Evolutionary conservation across 176 grass and related monocot genomes (phyloP), one percentile per base, ranked within the genome.

Genomic region (Otatea glauca): DNA sequence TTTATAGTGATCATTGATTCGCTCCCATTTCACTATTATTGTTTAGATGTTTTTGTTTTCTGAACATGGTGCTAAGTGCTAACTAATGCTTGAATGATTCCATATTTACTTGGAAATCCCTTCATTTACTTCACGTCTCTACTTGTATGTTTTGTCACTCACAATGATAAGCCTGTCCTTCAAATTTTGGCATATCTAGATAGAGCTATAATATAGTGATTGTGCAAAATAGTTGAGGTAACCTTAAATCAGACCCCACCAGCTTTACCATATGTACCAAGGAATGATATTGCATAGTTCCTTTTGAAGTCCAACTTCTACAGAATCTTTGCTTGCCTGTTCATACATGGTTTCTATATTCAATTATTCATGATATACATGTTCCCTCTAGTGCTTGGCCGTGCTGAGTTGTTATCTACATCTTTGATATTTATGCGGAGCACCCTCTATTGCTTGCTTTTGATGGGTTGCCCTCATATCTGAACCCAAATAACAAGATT

Each of bases 381-480:
- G n/a, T n/a, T n/a, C n/a, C n/a, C n/a, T n/a, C n/a, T n/a, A n/a
- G n/a, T n/a, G n/a, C n/a, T 68, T 71, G 47, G 9, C 39, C 8
- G 13, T 5, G 18, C 45, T 41, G 47, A 49, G 50, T 56, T 32
- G 9, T 20, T 70, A 5, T 49, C 77, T 62, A 8, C 8, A 44
- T 81, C 20, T 74, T 68, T 34, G 16, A 78, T 47, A 58, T 84
- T 38, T 45, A n/a, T 27, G 70, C 37, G 61, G 53, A 8, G 4
- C 14, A 62, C 53, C 77, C 14, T 75, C 14, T 68, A 56, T 80
- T 49, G 6, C 27, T 45, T 67, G 29, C 63, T 59, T n/a, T 78
- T 83, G 18, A 21, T 42, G 11, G 5, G 15, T 25, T 59, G 10
- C 11, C 76, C 58, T 45, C 23, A n/a, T 66, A 14, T 35, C 25